Base-by-base conservation (phyloP, 768 basidiomycete species). In the Naganishia friedmannii region DNA sequence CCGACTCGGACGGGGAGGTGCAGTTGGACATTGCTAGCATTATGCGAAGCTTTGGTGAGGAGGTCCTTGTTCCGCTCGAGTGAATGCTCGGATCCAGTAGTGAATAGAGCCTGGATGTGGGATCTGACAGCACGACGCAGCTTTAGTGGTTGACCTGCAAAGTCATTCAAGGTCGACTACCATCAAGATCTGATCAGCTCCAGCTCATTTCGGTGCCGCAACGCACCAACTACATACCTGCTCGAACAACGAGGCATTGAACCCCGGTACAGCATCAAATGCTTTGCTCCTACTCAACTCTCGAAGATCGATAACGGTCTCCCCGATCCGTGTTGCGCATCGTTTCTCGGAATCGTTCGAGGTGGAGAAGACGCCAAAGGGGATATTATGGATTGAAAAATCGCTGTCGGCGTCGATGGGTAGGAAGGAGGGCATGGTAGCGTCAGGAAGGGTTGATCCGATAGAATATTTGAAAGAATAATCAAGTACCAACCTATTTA, bases 301-400 rank as follows among this genome's bases (percentile, higher is more conserved):
- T 13, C 37, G 21, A 42, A 74, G 37, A 53, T 73, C 72, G 10
- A 74, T 54, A 12, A 71, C 66, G 13, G 19, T 17, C n/a, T 74
- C 73, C 15, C 71, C 73, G 15, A 74, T 46, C 2, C 68, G 56
- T 0, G 72, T 74, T 2, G 72, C 73, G 5, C 60, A 34, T 32
- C 56, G 67, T 19, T 42, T 45, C 10, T 58, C 56, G 17, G 29
- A 1, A 6, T 12, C 32, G 42, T 51, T 31, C 8, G 29, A n/a
- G 17, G 42, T 46, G 17, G 70, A 65, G 54, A 69, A 37, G 58
- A 75, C 17, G 29, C 74, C 73, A 51, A 75, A 73, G 3, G 73
- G 74, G 34, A 74, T 67, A 54, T 74, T 73, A 70, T 53, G 48
- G 56, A 73, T 57, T 21, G 72, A 68, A 65, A 74, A 74, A 45